phyloP scores from a whole-genome alignment of 352 stramenopile species.

The Globisporangium lucens region DNA sequence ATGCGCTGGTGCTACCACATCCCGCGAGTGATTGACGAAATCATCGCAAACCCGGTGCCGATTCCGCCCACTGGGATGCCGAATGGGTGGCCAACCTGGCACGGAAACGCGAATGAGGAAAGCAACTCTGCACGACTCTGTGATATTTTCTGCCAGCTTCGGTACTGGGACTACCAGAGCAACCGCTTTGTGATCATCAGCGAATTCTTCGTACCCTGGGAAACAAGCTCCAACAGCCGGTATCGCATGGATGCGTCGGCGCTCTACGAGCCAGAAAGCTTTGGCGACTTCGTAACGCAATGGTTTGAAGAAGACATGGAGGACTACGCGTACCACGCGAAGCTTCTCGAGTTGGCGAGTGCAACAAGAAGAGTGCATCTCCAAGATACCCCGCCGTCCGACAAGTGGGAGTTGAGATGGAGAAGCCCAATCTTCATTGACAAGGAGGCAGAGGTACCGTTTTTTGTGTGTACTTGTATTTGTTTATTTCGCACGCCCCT shows the following conservation, averaged over 20 bases:
- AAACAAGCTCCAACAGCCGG: slow-evolving; percentile 18
- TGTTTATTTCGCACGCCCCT: neutral
- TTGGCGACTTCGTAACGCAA: slow-evolving; percentile 65
- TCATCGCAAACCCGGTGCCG: slow-evolving; percentile 55
- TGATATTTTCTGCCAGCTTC: slow-evolving; percentile 71
- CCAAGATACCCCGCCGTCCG: slow-evolving; percentile 31
- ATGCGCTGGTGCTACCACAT: slow-evolving; percentile 83
- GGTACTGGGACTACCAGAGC: slow-evolving; percentile 60
- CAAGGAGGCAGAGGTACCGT: slow-evolving; percentile 41
- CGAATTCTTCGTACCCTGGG: slow-evolving; percentile 79
- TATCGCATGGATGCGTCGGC: slow-evolving; percentile 19
- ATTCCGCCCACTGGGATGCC: slow-evolving; percentile 56
- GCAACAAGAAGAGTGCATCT: slow-evolving; percentile 32
- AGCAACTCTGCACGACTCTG: slow-evolving; percentile 34
- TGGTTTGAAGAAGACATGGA: slow-evolving; percentile 71
- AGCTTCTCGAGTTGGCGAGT: slow-evolving; percentile 39
- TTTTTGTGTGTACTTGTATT: neutral
- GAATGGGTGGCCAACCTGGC: slow-evolving; percentile 61
- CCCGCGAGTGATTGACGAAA: slow-evolving; percentile 47
- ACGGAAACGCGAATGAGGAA: slow-evolving; percentile 31
- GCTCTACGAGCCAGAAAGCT: slow-evolving; percentile 46
- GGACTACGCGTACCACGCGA: slow-evolving; percentile 38
- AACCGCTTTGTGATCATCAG: slow-evolving; percentile 46
- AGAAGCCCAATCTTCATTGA: slow-evolving; percentile 57
- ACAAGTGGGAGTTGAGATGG: slow-evolving; percentile 83